These are phyloP conservation scores for Emmonsiellopsis sp. DNA, from an alignment of 2,329 filamentous ascomycete genomes.

Conservation along the genomic window DNA sequence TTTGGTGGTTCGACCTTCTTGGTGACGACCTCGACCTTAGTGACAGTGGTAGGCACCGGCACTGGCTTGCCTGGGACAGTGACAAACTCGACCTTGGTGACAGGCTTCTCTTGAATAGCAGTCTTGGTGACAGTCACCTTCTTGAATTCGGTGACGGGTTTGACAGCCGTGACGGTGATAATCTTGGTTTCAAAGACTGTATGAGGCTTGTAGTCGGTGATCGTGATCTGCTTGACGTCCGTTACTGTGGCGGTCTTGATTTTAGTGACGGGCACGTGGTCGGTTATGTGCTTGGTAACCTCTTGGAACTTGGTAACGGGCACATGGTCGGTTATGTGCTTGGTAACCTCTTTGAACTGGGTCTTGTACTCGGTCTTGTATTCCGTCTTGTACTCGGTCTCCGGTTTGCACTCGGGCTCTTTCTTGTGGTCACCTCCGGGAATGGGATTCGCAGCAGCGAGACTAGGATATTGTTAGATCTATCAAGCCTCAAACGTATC, in stretches of 20 bases:
- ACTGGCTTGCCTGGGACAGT: not conserved
- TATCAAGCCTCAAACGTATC: not conserved
- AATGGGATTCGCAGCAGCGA: constrained; percentile 4
- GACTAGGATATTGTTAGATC: not conserved
- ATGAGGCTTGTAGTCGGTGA: constrained; percentile 3
- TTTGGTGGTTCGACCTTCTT: constrained; percentile 1
- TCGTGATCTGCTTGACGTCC: constrained; percentile 4
- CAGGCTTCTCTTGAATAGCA: not conserved
- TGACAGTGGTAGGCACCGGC: not conserved
- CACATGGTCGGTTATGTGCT: not conserved
- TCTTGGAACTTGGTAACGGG: not conserved
- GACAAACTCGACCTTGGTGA: not conserved
- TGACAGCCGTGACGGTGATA: constrained; percentile 2
- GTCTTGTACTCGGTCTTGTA: not conserved
- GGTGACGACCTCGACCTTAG: not conserved
- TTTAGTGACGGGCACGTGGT: not conserved
- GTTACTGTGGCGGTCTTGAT: constrained; percentile 3
- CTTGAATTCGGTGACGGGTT: not conserved
- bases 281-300: constrained; percentile 1
- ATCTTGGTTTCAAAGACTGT: constrained; percentile 2
- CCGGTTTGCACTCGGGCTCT: not conserved
- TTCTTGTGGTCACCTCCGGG: constrained; percentile 2
- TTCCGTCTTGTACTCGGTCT: constrained; percentile 1
- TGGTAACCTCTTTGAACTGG: not conserved
- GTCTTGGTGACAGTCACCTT: constrained; percentile 1